Evolutionary conservation across 2,329 filamentous ascomycete species (phyloP).

Genomic region (Dactylonectria estremocensis): DNA sequence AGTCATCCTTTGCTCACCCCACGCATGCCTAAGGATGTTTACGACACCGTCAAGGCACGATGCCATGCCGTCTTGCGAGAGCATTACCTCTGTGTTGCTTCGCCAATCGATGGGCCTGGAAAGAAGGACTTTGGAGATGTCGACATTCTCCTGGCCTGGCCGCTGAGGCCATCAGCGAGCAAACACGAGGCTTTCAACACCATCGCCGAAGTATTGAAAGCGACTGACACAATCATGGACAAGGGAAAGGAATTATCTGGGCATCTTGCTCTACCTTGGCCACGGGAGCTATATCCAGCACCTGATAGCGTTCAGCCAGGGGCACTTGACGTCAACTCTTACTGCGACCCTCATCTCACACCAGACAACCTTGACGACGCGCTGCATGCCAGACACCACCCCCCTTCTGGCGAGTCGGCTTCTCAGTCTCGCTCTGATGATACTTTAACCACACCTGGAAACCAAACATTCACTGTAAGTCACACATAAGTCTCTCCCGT

Average conservation of each 20-base stretch:
- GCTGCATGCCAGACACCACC: neutral
- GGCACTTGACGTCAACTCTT: neutral
- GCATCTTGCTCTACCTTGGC: conserved; percentile 72
- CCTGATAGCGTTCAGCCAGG: neutral
- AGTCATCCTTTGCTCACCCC: conserved; percentile 70
- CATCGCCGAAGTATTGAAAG: conserved; percentile 33
- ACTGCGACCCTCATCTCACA: neutral
- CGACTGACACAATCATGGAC: conserved; percentile 56
- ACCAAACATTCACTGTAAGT: neutral
- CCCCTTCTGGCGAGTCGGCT: neutral
- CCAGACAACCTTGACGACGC: neutral
- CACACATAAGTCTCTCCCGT: neutral
- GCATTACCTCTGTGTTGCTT: conserved; percentile 69
- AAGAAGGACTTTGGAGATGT: conserved; percentile 81
- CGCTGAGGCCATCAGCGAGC: conserved; percentile 35
- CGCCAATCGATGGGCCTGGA: conserved; percentile 77
- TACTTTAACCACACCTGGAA: too few species aligned
- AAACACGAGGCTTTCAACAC: conserved; percentile 51
- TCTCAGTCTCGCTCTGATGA: too few species aligned
- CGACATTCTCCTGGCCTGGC: conserved; percentile 74
- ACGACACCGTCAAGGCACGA: conserved; percentile 64
- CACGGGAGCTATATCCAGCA: conserved; percentile 44
- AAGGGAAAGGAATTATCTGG: conserved; percentile 48
- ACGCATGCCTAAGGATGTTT: conserved; percentile 74
- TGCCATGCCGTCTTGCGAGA: conserved; percentile 63